Evolutionary conservation across 345 rosid species (phyloP), one percentile per base, ranked within the genome.

Genomic region (Cardamine resedifolia): DNA sequence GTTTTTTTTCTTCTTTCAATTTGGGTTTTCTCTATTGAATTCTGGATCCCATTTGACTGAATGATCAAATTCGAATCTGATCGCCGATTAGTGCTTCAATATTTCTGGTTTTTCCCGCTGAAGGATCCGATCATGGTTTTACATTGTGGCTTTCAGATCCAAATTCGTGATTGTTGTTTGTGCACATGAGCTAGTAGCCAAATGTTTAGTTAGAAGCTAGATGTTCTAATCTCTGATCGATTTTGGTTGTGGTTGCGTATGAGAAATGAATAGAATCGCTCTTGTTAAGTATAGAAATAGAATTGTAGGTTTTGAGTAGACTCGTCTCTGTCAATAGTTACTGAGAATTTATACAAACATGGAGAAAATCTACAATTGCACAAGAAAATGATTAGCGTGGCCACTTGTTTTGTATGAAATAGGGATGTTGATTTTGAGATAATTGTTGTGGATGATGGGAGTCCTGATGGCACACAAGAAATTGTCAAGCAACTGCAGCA

Each of bases 391-490:
- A 55, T 38, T 24, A 26, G 53, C 19, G 31, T 38, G 5, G 27
- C 6, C 7, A 33, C 5, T 20, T 76, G 3, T n/a, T 61, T 53
- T 64, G 62, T 3, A 47, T 76, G 72, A 6, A 72, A 20, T 45
- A 90, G 96, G 78, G 88, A 86, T 81, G 87, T 86, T 27, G 90
- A 95, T 70, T 92, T 90, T 63, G 98, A 95, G 81, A 83, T 90
- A 45, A 87, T 92, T 67, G 82, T 95, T 52, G 99, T 95, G 75
- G 99, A 95, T 67, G 99, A 91, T 75, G 97, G 98, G 78, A 95
- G 99, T 66, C 99, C 96, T 21, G 99, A 91, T 72, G 99, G 93
- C 41, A 94, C 98, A 24, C 98, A 95, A 65, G 98, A 90, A 65
- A 69, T 91, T 65, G 92, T 91, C 21, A 87, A 80, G 70, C 94